A percentile compares a stretch with the other conserved stretches of the same genome.
These are phyloP conservation scores for Huntiella savannae DNA, from an alignment of 2,329 filamentous ascomycete species.

Conservation along the genomic window DNA sequence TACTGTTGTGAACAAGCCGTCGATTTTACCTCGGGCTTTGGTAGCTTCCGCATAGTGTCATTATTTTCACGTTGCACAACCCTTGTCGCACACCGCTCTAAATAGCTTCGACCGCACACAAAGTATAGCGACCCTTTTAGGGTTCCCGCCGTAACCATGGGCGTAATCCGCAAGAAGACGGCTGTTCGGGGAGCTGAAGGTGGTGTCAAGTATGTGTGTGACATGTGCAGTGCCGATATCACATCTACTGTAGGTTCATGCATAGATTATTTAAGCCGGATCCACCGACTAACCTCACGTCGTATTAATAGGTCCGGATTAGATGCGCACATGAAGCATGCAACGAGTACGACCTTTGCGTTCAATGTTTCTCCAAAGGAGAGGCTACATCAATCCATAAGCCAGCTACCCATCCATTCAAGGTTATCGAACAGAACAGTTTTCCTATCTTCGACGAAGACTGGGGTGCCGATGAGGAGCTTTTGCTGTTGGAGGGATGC, in stretches of 20 bases:
- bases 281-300: background rate
- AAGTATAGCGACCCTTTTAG: background rate
- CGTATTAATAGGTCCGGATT: constrained; percentile 57
- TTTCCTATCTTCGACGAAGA: constrained; percentile 89
- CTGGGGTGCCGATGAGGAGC: constrained; percentile 93
- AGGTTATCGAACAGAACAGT: constrained; percentile 94
- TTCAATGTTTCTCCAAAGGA: constrained; percentile 78
- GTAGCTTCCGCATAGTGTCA: too few species aligned
- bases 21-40: too few species aligned
- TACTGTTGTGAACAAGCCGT: too few species aligned
- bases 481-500: constrained; percentile 80
- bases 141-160: constrained; percentile 36
- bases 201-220: constrained; percentile 89
- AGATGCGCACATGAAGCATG: constrained; percentile 69
- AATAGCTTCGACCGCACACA: background rate
- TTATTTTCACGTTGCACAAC: too few species aligned
- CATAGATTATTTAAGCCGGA: background rate
- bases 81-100: background rate
- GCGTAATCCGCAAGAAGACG: constrained; percentile 91
- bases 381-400: constrained; percentile 68
- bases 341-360: constrained; percentile 90
- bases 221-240: constrained; percentile 90
- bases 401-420: constrained; percentile 68
- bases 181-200: constrained; percentile 69
- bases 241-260: constrained; percentile 64